These are phyloP conservation scores for Termitomyces sp. DNA, from an alignment of 768 basidiomycete genomes.

Conservation along the genomic window DNA sequence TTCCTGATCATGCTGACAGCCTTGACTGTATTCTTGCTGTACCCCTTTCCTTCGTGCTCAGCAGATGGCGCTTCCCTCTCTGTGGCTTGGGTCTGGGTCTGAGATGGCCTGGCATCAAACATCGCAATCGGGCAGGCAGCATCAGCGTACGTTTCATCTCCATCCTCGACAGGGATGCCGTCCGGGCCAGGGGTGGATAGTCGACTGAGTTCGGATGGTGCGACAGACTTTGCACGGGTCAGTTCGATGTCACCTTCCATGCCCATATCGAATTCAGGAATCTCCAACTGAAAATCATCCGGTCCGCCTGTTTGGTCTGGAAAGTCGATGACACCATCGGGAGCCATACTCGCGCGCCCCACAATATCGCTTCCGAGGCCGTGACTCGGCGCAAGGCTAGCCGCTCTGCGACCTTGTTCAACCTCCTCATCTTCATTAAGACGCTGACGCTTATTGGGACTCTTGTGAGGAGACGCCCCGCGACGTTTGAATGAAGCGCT, in stretches of 20 bases:
- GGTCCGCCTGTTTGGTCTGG: slow-evolving; percentile 49
- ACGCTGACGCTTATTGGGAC: slow-evolving; percentile 58
- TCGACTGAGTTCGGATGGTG: slow-evolving; percentile 56
- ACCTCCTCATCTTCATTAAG: slow-evolving; percentile 59
- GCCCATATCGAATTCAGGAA: slow-evolving; percentile 47
- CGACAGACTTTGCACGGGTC: slow-evolving; percentile 43
- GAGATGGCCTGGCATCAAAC: slow-evolving; percentile 62
- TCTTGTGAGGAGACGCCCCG: slow-evolving; percentile 53
- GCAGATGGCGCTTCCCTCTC: slow-evolving; percentile 36
- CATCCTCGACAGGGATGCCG: slow-evolving; percentile 47
- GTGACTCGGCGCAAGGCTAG: slow-evolving; percentile 58
- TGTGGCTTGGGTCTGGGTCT: slow-evolving; percentile 46
- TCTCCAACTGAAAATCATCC: slow-evolving; percentile 74
- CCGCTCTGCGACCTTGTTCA: slow-evolving; percentile 71
- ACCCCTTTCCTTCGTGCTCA: slow-evolving; percentile 65
- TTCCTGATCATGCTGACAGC: slow-evolving; percentile 73
- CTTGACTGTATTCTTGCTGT: slow-evolving; percentile 87
- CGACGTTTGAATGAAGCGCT: slow-evolving; percentile 55
- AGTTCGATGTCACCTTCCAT: slow-evolving; percentile 35
- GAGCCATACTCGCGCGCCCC: slow-evolving; percentile 52
- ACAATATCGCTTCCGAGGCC: slow-evolving; percentile 55
- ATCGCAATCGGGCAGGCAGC: slow-evolving; percentile 73
- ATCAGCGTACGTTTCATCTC: slow-evolving; percentile 67
- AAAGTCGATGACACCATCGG: slow-evolving; percentile 60
- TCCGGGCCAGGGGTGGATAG: slow-evolving; percentile 68